Base-by-base conservation (phyloP, 495 filamentous ascomycete species). In the Penicillium herquei region DNA sequence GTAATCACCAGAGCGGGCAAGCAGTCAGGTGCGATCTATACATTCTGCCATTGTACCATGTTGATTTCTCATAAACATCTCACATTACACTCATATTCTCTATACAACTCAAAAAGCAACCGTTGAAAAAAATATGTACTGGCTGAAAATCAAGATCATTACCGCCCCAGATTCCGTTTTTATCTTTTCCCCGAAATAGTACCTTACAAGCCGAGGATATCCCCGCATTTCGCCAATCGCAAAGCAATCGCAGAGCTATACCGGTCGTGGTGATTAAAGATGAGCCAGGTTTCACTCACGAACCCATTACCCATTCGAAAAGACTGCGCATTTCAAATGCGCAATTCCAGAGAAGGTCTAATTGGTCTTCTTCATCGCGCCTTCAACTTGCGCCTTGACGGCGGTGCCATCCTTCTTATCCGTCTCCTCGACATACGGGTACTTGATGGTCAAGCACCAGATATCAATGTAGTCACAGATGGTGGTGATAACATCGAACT, bases 391-490 rank as follows among this genome's bases (percentile, higher is more conserved):
- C 12, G 64, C 66, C 49, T 71, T 70, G 9, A 55, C 35, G 5
- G 55, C 41, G 7, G 44, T 16, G 10, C 50, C 51, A 16, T 55
- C 54, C 58, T 67, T 67, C 55, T 37, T 42, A 35, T 66, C 57
- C 35, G 61, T 64, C 35, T 39, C 71, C 45, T 75, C 73, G 21
- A 67, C 58, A 41, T 68, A 71, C 1, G 75, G 75, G 52, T 78
- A 86, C 79, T 98, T 98, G 70, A 98, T 98, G 0, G 88, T 96
- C 71, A 98, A 77, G 65, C 94, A 98, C 90, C 91, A 97, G 63
- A 98, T 98, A 69, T 98, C 94, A 52, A 96, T 79, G 69, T 96
- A 95, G 65, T 98, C 94, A 68, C 94, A 98, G 63, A 98, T 98
- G 21, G 91, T 93, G 10, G 91, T 89, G 58, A 98, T 95, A 32